phyloP scores from a whole-genome alignment of 192 early-diverging fungal species.

The Backusella circina region DNA sequence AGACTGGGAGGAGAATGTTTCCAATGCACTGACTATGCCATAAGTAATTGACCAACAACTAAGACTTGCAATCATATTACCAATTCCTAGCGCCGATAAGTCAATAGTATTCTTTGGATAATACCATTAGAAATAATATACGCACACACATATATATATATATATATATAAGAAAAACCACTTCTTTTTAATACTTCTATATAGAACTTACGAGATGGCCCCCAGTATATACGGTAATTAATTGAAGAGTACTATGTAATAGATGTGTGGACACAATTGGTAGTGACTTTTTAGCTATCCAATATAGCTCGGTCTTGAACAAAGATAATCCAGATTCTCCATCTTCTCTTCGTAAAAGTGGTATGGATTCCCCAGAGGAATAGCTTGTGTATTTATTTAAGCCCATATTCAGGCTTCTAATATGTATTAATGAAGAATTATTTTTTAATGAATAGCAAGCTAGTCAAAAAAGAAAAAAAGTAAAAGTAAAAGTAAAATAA shows the following conservation, averaged over 20 bases:
- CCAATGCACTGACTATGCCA: conserved; percentile 67
- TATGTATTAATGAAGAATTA: not conserved
- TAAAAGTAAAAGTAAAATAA: not conserved
- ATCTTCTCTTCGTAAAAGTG: not conserved
- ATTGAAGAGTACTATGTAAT: conserved; percentile 25
- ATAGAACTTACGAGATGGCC: conserved; percentile 17
- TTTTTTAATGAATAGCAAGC: not conserved
- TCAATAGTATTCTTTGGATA: conserved; percentile 41
- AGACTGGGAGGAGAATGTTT: conserved; percentile 71
- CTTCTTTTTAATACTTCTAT: not conserved
- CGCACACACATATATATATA: not conserved
- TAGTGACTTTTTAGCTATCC: conserved; percentile 32
- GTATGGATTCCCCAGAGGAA: not conserved
- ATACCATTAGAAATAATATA: not conserved
- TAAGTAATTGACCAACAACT: conserved; percentile 61
- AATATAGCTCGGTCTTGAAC: conserved; percentile 10
- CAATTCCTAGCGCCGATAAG: conserved; percentile 66
- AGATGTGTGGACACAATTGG: conserved; percentile 22
- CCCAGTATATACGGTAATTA: conserved; percentile 14
- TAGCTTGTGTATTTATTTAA: not conserved
- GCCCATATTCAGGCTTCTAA: not conserved
- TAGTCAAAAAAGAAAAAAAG: not conserved
- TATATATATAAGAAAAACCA: not conserved
- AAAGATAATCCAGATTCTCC: not conserved
- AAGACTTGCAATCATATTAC: conserved; percentile 68